Evolutionary conservation across 208 protist species (phyloP), one percentile per base, ranked within the genome.

Genomic region (Leishmania gerbilli): DNA sequence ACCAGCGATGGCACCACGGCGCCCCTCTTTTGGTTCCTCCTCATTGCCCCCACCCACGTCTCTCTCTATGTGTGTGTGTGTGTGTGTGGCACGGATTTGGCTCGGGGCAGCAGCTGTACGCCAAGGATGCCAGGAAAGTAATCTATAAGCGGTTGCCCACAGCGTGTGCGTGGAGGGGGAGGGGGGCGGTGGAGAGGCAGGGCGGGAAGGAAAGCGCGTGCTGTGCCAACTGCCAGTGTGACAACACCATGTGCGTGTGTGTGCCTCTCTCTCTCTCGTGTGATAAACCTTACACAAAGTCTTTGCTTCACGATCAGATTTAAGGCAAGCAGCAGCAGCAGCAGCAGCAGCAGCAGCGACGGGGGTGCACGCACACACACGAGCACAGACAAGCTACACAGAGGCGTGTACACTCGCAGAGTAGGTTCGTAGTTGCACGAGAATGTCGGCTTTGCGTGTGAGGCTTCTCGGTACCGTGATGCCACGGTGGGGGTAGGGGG

Each of bases 281-380:
- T n/a, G 21, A 24, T 7, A 31, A 27, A 3, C 34, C 40, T 72
- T 31, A 69, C 31, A 40, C 37, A 9, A 17, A 45, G 6, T 45
- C n/a, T 69, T 69, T 9, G 9, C 62, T 40, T 67, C 31, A 67
- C n/a, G 62, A 67, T 67, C 62, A 13, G 58, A 27, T 67, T n/a
- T 67, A 67, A 67, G 6, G 19, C 37, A 49, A 3, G 31, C 17
- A 15, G 1, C 6, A n/a, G n/a, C n/a, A n/a, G n/a, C n/a, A n/a
- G n/a, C n/a, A n/a, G n/a, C n/a, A n/a, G n/a, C n/a, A n/a, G n/a
- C n/a, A n/a, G n/a, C n/a, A n/a, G n/a, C n/a, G n/a, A n/a, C n/a
- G n/a, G n/a, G n/a, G n/a, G n/a, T n/a, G n/a, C n/a, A 71, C 67
- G 0, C 21, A 77, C 31, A 81, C 65, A 77, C 78, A 51, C 27